phyloP scores from a whole-genome alignment of 805 yeast genomes.

The Clavispora asparagi region DNA sequence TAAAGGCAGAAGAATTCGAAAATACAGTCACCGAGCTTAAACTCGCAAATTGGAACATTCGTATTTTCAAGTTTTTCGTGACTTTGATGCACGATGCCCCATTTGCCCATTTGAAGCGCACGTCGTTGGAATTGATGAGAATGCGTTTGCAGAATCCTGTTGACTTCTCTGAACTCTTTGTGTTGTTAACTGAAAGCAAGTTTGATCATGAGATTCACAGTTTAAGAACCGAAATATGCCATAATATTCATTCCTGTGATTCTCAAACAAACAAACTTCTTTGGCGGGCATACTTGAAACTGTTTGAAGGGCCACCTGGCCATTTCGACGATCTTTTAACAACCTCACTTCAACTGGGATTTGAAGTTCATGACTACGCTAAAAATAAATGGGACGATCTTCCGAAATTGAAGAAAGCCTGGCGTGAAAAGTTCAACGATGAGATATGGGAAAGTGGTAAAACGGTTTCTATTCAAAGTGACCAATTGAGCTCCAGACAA shows the following conservation, averaged over 20 bases:
- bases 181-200: slow-evolving; percentile 20
- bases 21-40: slow-evolving; percentile 15
- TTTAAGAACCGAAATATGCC: slow-evolving; percentile 15
- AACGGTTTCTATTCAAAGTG: not conserved
- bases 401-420: slow-evolving; percentile 16
- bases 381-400: slow-evolving; percentile 17
- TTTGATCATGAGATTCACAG: slow-evolving; percentile 23
- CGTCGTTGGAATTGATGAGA: slow-evolving; percentile 18
- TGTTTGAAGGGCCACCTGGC: slow-evolving; percentile 8
- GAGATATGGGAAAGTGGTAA: not conserved
- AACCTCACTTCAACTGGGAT: slow-evolving; percentile 6
- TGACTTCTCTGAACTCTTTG: slow-evolving; percentile 15
- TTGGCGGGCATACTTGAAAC: slow-evolving; percentile 17
- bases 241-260: slow-evolving; percentile 6
- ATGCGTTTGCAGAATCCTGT: slow-evolving; percentile 13
- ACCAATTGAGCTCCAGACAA: not conserved
- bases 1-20: slow-evolving; percentile 23
- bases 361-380: slow-evolving; percentile 15
- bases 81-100: slow-evolving; percentile 34
- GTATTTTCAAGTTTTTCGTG: slow-evolving; percentile 27
- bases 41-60: slow-evolving; percentile 25
- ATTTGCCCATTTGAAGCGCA: slow-evolving; percentile 20
- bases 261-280: slow-evolving; percentile 12
- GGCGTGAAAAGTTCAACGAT: slow-evolving; percentile 7
- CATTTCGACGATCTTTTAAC: slow-evolving; percentile 19